Conservation (phyloP, 1,139 yeast genomes). For the Pneumocystis jirovecii region DNA sequence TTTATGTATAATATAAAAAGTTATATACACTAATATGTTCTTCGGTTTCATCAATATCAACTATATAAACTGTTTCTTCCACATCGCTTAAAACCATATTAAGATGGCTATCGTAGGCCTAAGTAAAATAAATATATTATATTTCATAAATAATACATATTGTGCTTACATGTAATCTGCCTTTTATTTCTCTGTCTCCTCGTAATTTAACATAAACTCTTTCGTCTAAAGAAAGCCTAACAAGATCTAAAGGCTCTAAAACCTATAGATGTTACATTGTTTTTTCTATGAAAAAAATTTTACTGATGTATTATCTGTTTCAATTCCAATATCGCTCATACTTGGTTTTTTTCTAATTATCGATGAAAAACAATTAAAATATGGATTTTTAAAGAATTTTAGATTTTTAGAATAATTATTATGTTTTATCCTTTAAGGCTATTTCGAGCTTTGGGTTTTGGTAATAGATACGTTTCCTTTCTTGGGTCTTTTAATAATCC, state of each 20-base stretch:
- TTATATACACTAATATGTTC: slow-evolving; percentile 27
- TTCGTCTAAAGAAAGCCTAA: slow-evolving; percentile 78
- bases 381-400: background rate
- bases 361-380: background rate
- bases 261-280: slow-evolving; percentile 12
- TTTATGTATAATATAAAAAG: background rate
- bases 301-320: background rate
- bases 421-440: background rate
- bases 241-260: slow-evolving; percentile 70
- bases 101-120: slow-evolving; percentile 10
- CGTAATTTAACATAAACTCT: slow-evolving; percentile 75
- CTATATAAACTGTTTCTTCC: slow-evolving; percentile 56
- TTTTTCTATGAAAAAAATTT: background rate
- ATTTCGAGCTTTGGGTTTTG: background rate
- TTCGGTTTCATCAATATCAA: slow-evolving; percentile 29
- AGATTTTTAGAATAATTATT: background rate
- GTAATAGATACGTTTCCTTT: slow-evolving; percentile 6
- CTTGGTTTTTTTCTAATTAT: background rate
- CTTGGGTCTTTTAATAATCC: slow-evolving; percentile 15
- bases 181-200: slow-evolving; percentile 89
- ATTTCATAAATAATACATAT: background rate
- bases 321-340: background rate
- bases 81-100: slow-evolving; percentile 93
- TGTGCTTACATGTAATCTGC: slow-evolving; percentile 56
- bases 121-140: background rate